Base-by-base conservation (phyloP, 441 rosid species). In the Adansonia rubrostipa region DNA sequence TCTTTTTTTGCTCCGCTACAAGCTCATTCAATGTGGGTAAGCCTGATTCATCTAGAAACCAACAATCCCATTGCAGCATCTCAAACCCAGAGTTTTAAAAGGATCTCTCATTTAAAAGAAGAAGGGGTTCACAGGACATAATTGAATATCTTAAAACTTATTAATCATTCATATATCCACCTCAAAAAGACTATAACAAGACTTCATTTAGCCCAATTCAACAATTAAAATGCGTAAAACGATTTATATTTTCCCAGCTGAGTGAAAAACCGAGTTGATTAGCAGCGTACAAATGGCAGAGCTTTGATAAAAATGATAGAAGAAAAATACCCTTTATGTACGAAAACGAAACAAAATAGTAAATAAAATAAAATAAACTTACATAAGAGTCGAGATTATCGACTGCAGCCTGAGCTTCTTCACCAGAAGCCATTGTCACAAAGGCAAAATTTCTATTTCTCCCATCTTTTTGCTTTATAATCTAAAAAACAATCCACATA, bases 351-450 rank as follows among this genome's bases (percentile, higher is more conserved):
- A 19, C 19, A 74, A 33, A 28, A 24, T 4, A 15, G n/a, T n/a
- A 71, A 14, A 13, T 42, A n/a, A 9, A 5, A 22, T 13, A 6
- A 44, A 24, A 5, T 58, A 20, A 5, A 42, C 84, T 83, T 86
- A 91, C 98, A 73, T 85, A 84, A 79, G 92, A 65, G 73, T 92
- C 90, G 20, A 93, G 88, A 78, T 91, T 92, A 64, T 92, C 92
- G 76, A 92, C 69, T 83, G 84, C 93, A 68, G 93, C 90, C 85
- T 91, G 94, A 84, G 99, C 98, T 84, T 86, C 97, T 82, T 89
- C 91, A 42, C 88, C 92, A 10, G 94, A 84, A 81, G 88, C 82
- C 98, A 93, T 91, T 5, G 98, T 96, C 77, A 92, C 92, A 56
- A 93, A 93, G 20, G 88, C 96, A 85, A 81, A 93, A 0, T 92